Conservation (phyloP, 257 asterid species). For the Plectranthus barbatus region DNA sequence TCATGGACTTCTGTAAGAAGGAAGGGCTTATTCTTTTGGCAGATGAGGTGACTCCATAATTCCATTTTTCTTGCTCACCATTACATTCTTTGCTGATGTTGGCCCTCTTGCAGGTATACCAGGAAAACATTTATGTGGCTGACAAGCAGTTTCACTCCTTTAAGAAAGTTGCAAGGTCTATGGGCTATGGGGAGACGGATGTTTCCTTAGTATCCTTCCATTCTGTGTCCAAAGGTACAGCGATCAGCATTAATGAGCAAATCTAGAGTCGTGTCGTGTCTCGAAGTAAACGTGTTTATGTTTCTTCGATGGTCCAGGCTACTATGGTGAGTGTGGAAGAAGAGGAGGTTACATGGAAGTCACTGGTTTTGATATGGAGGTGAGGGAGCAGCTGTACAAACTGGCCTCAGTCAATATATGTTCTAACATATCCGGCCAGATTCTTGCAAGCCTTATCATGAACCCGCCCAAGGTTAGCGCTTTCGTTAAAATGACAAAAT, state of each 20-base stretch:
- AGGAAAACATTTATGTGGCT: constrained; percentile 78
- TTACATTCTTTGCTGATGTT: not conserved
- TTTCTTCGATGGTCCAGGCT: constrained; percentile 33
- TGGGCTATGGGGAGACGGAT: constrained; percentile 85
- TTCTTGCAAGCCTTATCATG: constrained; percentile 94
- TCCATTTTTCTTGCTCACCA: not conserved
- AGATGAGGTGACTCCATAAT: constrained; percentile 43
- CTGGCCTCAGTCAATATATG: constrained; percentile 92
- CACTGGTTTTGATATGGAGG: constrained; percentile 74
- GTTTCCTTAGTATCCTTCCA: constrained; percentile 24
- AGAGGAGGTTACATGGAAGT: constrained; percentile 99
- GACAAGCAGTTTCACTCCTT: constrained; percentile 93
- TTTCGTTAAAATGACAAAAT: too few relatives aligned
- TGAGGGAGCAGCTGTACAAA: constrained; percentile 88
- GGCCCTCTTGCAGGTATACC: constrained; percentile 60
- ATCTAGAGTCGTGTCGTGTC: not conserved
- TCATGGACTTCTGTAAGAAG: constrained; percentile 89
- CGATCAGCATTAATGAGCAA: not conserved
- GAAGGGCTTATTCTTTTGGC: constrained; percentile 98
- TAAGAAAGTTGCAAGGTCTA: constrained; percentile 73
- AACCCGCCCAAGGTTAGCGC: constrained; percentile 73
- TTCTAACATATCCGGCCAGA: constrained; percentile 92
- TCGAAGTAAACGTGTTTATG: not conserved
- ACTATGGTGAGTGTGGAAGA: constrained; percentile 96
- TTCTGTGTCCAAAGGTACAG: constrained; percentile 32